These are phyloP conservation scores for Phytopythium ostracodes DNA, from an alignment of 352 stramenopile species.

Conservation along the genomic window DNA sequence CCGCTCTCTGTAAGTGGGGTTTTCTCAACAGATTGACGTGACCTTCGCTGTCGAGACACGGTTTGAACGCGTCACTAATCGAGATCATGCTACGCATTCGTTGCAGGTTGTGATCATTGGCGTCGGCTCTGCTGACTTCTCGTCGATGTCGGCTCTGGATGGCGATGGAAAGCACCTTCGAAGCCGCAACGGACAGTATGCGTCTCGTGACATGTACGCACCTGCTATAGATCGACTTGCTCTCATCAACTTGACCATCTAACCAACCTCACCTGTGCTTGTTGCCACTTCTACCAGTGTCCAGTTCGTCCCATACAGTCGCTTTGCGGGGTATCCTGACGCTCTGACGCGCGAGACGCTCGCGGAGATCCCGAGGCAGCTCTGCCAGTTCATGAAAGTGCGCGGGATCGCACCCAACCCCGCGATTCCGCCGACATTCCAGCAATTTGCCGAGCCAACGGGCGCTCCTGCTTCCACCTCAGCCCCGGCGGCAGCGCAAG, in stretches of 20 bases:
- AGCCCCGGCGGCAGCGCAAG: constrained; percentile 9
- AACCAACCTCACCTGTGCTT: background rate
- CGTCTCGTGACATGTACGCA: constrained; percentile 57
- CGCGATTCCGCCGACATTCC: constrained; percentile 38
- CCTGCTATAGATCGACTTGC: background rate
- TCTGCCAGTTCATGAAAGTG: constrained; percentile 78
- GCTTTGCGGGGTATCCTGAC: constrained; percentile 37
- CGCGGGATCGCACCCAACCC: constrained; percentile 48
- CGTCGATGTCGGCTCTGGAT: constrained; percentile 59
- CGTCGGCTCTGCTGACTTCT: constrained; percentile 68
- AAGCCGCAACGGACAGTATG: constrained; percentile 25
- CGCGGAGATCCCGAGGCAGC: constrained; percentile 66
- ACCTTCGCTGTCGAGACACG: background rate
- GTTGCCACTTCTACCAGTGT: constrained; percentile 23
- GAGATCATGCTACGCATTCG: background rate
- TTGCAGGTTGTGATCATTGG: constrained; percentile 72
- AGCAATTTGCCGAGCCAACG: constrained; percentile 37
- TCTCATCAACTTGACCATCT: background rate
- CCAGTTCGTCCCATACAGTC: constrained; percentile 62
- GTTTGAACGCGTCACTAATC: background rate
- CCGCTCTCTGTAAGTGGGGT: constrained; percentile 47
- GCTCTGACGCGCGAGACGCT: constrained; percentile 51
- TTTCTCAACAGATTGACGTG: background rate
- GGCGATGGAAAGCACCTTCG: constrained; percentile 54
- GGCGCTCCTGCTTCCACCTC: constrained; percentile 13